phyloP scores from a whole-genome alignment of 2,329 filamentous ascomycete genomes.

The Fusarium transvaalense region DNA sequence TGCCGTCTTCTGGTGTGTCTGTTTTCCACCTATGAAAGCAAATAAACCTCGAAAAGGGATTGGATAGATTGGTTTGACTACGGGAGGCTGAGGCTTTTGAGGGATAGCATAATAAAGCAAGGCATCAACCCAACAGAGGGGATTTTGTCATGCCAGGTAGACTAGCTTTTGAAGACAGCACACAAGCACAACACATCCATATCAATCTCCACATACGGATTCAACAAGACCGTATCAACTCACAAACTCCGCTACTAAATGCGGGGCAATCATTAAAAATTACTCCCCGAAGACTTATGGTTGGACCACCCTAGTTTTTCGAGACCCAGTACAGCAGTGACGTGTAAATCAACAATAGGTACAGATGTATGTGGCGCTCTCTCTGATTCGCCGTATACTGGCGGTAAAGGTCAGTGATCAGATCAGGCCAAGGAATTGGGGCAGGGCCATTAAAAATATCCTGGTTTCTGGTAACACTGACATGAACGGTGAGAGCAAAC shows the following conservation, averaged over 20 bases:
- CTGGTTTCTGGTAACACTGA: not conserved
- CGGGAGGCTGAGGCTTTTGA: not conserved
- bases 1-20: not conserved
- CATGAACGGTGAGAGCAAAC: not conserved
- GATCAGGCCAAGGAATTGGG: not conserved
- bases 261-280: not conserved
- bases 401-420: not conserved
- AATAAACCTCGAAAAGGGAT: not conserved
- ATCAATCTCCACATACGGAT: constrained; percentile 1
- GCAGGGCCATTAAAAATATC: not conserved
- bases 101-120: not conserved
- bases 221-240: not conserved
- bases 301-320: not conserved
- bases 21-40: not conserved
- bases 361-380: too few species aligned
- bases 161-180: not conserved
- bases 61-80: not conserved
- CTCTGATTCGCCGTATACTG: not conserved
- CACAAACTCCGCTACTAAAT: not conserved
- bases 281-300: not conserved
- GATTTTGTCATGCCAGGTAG: not conserved
- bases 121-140: not conserved
- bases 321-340: not conserved
- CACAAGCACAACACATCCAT: constrained; percentile 1
- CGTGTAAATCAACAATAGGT: not conserved